Base-by-base conservation (phyloP, 2,329 filamentous ascomycete species). In the Alternaria hordeiaustralica region DNA sequence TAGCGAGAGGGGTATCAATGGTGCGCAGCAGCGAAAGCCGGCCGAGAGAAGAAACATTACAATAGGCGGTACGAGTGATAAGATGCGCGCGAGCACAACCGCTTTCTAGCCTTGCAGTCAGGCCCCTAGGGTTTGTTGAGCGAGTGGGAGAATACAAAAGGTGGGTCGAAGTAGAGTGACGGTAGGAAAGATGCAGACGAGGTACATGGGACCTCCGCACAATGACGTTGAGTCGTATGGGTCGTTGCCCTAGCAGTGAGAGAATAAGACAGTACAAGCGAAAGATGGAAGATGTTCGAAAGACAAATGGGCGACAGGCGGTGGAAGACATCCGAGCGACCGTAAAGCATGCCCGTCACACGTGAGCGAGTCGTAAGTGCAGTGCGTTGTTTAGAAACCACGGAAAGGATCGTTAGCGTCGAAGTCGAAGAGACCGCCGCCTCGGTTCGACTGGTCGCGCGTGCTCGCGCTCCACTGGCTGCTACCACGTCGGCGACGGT, bases 381-480 rank as follows among this genome's bases (percentile, higher is more conserved):
- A 41, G 41, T 26, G 45, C 23, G 23, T 49, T 65, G 54, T 53
- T 58, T 69, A 80, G 67, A 80, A 80, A 54, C 75, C 76, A 44
- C 75, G 75, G 70, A 80, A 80, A 23, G 76, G 75, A 72, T 80
- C 77, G 55, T 73, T 74, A 26, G 67, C 62, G 55, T 77, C 75
- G 56, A 77, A 75, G 45, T 80, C 76, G 54, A 77, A 75, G 49
- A 77, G 51, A 18, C 75, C 77, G 28, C 72, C 74, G 36, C 65
- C 64, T 20, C 74, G 72, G 41, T 74, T 68, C 6, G 67, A 63
- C 18, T 63, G 65, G 25, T 79, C 78, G 26, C 75, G 75, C 21
- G 76, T 77, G 49, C 71, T 76, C 33, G 69, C 66, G 57, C 78
- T 80, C 77, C 77, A 80, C 60, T 79, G 78, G 61, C 77, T 79